Evolutionary conservation across 495 filamentous ascomycete genomes (phyloP).

Genomic region (Penicillium bialowiezense): DNA sequence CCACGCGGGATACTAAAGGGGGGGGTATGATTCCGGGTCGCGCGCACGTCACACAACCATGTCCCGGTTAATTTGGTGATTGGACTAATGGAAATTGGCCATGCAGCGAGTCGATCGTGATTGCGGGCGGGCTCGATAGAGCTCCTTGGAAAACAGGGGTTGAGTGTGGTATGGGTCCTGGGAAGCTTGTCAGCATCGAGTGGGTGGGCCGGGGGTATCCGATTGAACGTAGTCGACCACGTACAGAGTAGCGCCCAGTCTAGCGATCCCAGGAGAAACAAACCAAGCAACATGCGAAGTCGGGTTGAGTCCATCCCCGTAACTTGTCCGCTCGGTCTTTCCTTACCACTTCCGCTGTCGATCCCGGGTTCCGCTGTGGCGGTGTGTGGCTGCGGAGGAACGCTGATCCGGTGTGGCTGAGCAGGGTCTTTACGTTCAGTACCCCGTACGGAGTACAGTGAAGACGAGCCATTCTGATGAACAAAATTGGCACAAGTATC

Average conservation of each 20-base stretch:
- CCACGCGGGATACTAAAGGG: conserved; percentile 26
- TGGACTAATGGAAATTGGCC: conserved; percentile 23
- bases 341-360: conserved; percentile 35
- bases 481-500: no score
- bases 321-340: conserved; percentile 15
- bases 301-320: conserved; percentile 12
- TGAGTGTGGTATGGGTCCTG: conserved; percentile 4
- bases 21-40: conserved; percentile 18
- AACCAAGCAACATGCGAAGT: conserved; percentile 5
- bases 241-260: neutral
- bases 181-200: conserved; percentile 12
- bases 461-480: no score
- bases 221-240: neutral
- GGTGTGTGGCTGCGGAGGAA: conserved; percentile 25
- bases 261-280: neutral
- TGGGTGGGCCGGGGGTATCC: neutral
- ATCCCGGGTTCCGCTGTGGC: conserved; percentile 34
- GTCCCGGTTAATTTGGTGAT: conserved; percentile 15
- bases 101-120: conserved; percentile 3
- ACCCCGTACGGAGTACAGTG: no score
- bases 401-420: conserved; percentile 39
- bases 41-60: conserved; percentile 36
- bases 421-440: no score
- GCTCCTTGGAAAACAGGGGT: conserved; percentile 20
- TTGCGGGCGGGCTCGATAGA: conserved; percentile 4